Percentiles rank a stretch among this genome's conserved stretches.
Conservation (phyloP, 345 rosid genomes). For the Lagerstroemia speciosa region DNA sequence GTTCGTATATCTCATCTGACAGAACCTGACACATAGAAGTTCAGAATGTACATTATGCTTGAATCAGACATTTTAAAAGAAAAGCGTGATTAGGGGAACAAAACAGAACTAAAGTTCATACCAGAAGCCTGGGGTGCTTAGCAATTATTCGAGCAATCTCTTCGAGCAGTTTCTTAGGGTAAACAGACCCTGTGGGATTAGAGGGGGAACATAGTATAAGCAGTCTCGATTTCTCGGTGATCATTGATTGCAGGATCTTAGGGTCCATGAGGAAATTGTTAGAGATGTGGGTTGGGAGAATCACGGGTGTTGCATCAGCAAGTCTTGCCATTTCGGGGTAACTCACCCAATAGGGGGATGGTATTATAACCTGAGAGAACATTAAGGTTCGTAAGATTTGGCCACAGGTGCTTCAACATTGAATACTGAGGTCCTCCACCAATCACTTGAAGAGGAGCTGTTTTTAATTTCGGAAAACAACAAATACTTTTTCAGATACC, state of each 20-base stretch:
- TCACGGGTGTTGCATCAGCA: conserved; percentile 90
- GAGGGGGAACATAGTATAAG: conserved; percentile 91
- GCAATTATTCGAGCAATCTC: conserved; percentile 77
- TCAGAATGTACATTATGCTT: neutral
- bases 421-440: neutral
- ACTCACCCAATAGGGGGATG: conserved; percentile 97
- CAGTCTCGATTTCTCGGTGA: conserved; percentile 82
- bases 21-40: conserved; percentile 38
- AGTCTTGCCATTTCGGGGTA: conserved; percentile 94
- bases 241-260: conserved; percentile 53
- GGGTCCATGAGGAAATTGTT: conserved; percentile 88
- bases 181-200: conserved; percentile 96
- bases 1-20: conserved; percentile 97
- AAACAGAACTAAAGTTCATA: conserved; percentile 15
- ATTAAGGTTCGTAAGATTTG: neutral
- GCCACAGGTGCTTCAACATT: neutral
- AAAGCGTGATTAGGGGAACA: neutral
- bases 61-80: neutral
- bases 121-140: conserved; percentile 96
- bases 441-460: neutral
- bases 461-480: neutral
- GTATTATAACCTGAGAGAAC: conserved; percentile 73
- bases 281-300: conserved; percentile 77
- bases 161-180: conserved; percentile 81
- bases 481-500: neutral